A percentile compares a stretch with the other conserved stretches of the same genome.
These are phyloP conservation scores for Chrysanthemum seticuspe DNA, from an alignment of 129 eudicot genomes.

Conservation along the genomic window DNA sequence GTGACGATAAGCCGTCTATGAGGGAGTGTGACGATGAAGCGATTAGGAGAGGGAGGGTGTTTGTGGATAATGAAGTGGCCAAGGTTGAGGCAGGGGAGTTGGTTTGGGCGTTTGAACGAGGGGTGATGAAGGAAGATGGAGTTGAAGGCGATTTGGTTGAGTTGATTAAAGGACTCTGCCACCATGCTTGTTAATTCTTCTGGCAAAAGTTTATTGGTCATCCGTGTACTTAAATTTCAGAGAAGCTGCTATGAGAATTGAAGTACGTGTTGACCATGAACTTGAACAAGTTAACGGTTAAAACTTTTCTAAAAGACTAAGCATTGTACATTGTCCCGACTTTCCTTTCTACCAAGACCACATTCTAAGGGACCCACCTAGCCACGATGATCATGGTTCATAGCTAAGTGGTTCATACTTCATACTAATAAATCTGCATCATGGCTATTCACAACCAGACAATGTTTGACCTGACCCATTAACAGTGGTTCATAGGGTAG, in stretches of 20 bases:
- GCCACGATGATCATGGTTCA: constrained; percentile 18
- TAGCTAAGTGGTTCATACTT: neutral
- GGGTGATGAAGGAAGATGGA: constrained; percentile 52
- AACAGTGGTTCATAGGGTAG: neutral
- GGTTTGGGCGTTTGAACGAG: constrained; percentile 84
- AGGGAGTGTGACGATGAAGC: neutral
- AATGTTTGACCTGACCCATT: constrained; percentile 1
- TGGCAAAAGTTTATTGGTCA: constrained; percentile 85
- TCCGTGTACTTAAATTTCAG: constrained; percentile 60
- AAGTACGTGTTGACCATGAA: constrained; percentile 42
- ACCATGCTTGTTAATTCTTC: neutral
- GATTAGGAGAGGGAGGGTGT: too few relatives aligned
- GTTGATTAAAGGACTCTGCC: constrained; percentile 39
- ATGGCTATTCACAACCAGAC: neutral
- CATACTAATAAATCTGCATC: constrained; percentile 2
- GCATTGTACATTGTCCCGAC: constrained; percentile 70
- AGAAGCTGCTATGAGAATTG: constrained; percentile 37
- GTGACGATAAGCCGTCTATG: constrained; percentile 40
- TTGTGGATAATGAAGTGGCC: constrained; percentile 67
- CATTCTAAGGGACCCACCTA: constrained; percentile 29
- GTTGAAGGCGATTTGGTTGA: constrained; percentile 74
- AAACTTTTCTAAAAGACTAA: constrained; percentile 68
- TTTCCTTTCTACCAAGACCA: constrained; percentile 84
- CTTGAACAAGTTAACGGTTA: constrained; percentile 49
- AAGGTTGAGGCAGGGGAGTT: constrained; percentile 85